Evolutionary conservation across 1,284 basidiomycete species (phyloP).

Genomic region (Ustilago vetiveriae): DNA sequence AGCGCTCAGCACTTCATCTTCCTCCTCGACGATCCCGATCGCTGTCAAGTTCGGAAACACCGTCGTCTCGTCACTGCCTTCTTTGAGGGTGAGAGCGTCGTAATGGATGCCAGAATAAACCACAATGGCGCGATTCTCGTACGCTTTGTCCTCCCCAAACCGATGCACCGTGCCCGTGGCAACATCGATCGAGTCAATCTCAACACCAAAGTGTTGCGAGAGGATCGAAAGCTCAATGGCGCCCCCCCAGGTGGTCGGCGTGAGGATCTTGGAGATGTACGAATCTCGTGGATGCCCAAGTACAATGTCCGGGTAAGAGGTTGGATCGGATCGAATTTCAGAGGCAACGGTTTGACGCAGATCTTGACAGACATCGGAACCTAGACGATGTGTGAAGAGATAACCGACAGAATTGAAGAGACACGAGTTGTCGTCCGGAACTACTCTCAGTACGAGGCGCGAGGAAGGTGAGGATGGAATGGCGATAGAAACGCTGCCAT

Average conservation of each 20-base stretch:
- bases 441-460: slow-evolving; percentile 33
- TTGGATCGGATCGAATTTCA: slow-evolving; percentile 28
- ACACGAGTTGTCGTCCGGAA: slow-evolving; percentile 60
- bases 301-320: slow-evolving; percentile 42
- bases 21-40: slow-evolving; percentile 6
- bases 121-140: slow-evolving; percentile 29
- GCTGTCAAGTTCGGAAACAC: slow-evolving; percentile 30
- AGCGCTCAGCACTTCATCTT: slow-evolving; percentile 31
- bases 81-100: slow-evolving; percentile 45
- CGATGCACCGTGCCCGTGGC: slow-evolving; percentile 39
- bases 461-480: slow-evolving; percentile 10
- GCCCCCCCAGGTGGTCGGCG: slow-evolving; percentile 44
- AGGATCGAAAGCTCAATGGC: slow-evolving; percentile 55
- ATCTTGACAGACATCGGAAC: slow-evolving; percentile 10
- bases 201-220: slow-evolving; percentile 29
- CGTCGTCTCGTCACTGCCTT: slow-evolving; percentile 22
- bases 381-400: slow-evolving; percentile 26
- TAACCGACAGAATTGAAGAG: slow-evolving; percentile 49
- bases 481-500: slow-evolving; percentile 18
- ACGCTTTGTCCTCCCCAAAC: slow-evolving; percentile 48
- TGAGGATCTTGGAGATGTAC: slow-evolving; percentile 35
- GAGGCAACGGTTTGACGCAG: slow-evolving; percentile 38
- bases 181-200: slow-evolving; percentile 48
- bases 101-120: slow-evolving; percentile 59
- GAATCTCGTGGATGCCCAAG: slow-evolving; percentile 40